Evolutionary conservation across 2,329 filamentous ascomycete genomes (phyloP), one percentile per base, ranked within the genome.

Genomic region (Phoma sp.): DNA sequence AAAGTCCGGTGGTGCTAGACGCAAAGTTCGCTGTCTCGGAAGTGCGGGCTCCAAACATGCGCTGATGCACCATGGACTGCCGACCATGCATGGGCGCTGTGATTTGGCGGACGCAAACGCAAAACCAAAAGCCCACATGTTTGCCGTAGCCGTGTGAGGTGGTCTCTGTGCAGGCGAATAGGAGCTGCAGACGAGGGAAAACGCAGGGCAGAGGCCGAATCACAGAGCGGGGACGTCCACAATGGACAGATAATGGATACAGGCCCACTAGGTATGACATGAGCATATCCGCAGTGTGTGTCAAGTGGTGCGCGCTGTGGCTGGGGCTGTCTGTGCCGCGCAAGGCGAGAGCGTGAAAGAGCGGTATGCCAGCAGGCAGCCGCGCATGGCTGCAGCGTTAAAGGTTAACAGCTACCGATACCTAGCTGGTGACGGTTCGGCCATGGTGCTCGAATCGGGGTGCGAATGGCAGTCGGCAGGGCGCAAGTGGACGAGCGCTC

Each of bases 161-260:
- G 51, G 60, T 4, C 13, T 13, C 13, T 14, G 41, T 44, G 58
- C 32, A 46, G 61, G 58, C 59, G 59, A 60, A 42, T 57, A 57
- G 61, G 45, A 43, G 41, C 36, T 39, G 52, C 48, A 46, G 42
- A 18, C 4, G 1, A 4, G 38, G 32, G 43, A 38, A 59, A 62
- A 60, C 50, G 51, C 48, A 52, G 43, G 25, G 48, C 38, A 37
- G 44, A 55, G 58, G 46, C 55, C 46, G 54, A 61, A 65, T 65
- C 61, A 65, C 58, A 30, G 53, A 36, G 49, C 55, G 38, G 52
- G 47, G 45, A 35, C 4, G 13, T 30, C 39, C 24, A 25, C 30
- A 39, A 33, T 33, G 32, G 7, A n/a, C 32, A 33, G 24, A n/a
- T 37, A 18, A 18, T 23, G 3, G 27, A 22, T 6, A 18, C 11